Conservation (phyloP, 2,329 filamentous ascomycete genomes). For the Ophiobolus disseminans region DNA sequence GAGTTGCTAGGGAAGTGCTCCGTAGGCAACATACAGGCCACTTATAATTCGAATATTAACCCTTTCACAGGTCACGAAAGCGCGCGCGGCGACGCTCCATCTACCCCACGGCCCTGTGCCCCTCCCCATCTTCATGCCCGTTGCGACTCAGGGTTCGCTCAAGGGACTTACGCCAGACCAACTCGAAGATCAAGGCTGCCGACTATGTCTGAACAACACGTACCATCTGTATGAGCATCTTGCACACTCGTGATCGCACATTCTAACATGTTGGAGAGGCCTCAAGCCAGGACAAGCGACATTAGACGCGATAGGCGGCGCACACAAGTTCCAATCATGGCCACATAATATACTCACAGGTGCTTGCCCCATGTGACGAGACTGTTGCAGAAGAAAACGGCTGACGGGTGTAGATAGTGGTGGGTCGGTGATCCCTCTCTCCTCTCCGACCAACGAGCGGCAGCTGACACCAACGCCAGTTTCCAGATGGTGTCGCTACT, state of each 20-base stretch:
- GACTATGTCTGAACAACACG: slow-evolving; percentile 95
- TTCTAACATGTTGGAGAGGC: slow-evolving; percentile 58
- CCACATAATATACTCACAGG: slow-evolving; percentile 89
- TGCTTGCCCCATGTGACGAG: slow-evolving; percentile 25
- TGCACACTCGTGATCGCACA: not conserved
- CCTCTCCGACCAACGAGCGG: slow-evolving; percentile 15
- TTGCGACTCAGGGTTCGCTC: slow-evolving; percentile 93
- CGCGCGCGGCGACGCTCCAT: slow-evolving; percentile 83
- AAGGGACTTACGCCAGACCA: slow-evolving; percentile 95
- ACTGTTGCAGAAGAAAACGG: slow-evolving; percentile 4
- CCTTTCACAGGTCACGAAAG: slow-evolving; percentile 81
- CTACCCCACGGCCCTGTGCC: slow-evolving; percentile 91
- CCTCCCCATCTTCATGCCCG: slow-evolving; percentile 97
- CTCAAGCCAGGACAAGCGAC: slow-evolving; percentile 93
- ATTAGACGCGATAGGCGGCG: slow-evolving; percentile 85
- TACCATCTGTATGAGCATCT: slow-evolving; percentile 72
- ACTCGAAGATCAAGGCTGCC: slow-evolving; percentile 85
- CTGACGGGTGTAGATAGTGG: slow-evolving; percentile 53
- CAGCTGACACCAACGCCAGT: slow-evolving; percentile 58
- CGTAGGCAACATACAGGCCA: slow-evolving; percentile 19
- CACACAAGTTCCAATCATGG: slow-evolving; percentile 95
- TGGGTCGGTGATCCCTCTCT: slow-evolving; percentile 48
- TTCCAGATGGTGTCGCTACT: slow-evolving; percentile 99
- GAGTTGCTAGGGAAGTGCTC: slow-evolving; percentile 51
- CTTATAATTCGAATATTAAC: not conserved